Conservation (phyloP, 441 rosid species). For the Syzygium syzygioides region DNA sequence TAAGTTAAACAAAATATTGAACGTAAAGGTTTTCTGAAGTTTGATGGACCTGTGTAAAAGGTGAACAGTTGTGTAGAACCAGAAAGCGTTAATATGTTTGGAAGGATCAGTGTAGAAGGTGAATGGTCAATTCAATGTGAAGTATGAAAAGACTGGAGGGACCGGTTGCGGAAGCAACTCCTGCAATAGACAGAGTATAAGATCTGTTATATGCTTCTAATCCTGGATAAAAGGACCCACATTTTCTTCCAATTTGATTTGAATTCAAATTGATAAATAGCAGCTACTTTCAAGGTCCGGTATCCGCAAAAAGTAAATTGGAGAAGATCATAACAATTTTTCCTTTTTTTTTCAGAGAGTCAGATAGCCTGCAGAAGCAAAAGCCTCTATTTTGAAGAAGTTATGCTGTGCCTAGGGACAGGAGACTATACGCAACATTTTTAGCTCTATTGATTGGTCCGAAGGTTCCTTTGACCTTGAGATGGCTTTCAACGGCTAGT, state of each 20-base stretch:
- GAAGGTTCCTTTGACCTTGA: not conserved
- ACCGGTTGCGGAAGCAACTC: not conserved
- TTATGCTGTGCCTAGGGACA: not conserved
- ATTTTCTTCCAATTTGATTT: not conserved
- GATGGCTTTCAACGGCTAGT: not conserved
- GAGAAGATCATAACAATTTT: not conserved
- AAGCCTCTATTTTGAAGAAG: not conserved
- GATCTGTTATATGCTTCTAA: not conserved
- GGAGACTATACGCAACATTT: not conserved
- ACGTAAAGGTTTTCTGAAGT: not conserved
- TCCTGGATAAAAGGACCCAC: not conserved
- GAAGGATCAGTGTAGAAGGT: not conserved
- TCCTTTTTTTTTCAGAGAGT: not conserved
- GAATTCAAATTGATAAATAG: not conserved
- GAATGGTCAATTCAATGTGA: not conserved
- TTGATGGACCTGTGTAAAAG: not conserved
- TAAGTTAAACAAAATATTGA: not conserved
- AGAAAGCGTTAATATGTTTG: not conserved
- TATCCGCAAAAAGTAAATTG: not conserved
- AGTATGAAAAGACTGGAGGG: not conserved
- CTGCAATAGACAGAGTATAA: not conserved
- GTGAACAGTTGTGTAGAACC: not conserved
- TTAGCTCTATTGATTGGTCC: not conserved
- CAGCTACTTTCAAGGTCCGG: not conserved
- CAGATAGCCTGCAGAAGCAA: not conserved